These are phyloP conservation scores for Suillus ampliporus DNA, from an alignment of 768 basidiomycete species.

Conservation along the genomic window DNA sequence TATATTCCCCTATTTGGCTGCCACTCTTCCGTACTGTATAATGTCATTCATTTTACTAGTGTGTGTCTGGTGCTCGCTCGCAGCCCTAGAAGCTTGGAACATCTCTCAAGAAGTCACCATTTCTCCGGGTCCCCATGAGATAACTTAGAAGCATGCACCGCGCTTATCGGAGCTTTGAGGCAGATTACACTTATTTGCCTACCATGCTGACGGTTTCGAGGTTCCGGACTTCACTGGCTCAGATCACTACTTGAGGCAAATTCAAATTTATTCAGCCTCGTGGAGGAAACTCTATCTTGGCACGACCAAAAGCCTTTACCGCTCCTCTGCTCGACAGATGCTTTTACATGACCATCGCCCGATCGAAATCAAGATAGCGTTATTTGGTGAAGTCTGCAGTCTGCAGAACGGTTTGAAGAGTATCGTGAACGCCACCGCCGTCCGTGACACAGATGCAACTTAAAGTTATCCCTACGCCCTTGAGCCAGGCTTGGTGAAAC, in stretches of 20 bases:
- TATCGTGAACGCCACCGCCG: too few species aligned
- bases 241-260: background rate
- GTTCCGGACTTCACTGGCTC: too few species aligned
- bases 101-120: background rate
- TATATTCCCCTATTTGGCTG: background rate
- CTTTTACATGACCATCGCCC: too few species aligned
- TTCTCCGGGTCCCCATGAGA: background rate
- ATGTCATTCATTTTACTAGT: background rate
- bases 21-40: background rate
- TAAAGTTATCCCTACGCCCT: too few species aligned
- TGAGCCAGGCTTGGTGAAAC: too few species aligned
- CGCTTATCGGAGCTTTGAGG: background rate
- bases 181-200: background rate
- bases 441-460: too few species aligned
- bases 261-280: background rate
- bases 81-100: background rate
- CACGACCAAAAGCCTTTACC: too few species aligned
- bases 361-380: too few species aligned
- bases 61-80: background rate
- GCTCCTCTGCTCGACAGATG: too few species aligned
- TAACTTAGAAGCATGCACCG: background rate
- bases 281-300: background rate
- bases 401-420: too few species aligned
- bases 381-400: too few species aligned
- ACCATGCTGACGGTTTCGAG: background rate